Conservation (phyloP, 306 rosid genomes). For the Senna siamea region DNA sequence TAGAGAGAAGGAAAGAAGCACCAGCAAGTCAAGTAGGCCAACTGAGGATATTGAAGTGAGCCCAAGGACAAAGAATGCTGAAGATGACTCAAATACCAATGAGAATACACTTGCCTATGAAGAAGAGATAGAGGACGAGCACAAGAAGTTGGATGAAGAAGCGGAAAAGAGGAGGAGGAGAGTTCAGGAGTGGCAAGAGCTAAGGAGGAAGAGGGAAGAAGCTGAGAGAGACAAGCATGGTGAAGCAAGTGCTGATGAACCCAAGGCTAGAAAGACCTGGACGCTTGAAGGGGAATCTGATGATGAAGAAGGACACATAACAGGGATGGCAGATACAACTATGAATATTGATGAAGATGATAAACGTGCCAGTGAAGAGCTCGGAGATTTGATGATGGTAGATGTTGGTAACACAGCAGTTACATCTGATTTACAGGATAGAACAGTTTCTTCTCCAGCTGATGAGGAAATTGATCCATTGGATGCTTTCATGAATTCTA, state of each 20-base stretch:
- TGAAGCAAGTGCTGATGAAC: slow-evolving; percentile 62
- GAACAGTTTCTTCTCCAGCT: slow-evolving; percentile 42
- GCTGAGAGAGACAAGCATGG: slow-evolving; percentile 72
- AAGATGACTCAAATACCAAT: slow-evolving; percentile 54
- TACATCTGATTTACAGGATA: slow-evolving; percentile 51
- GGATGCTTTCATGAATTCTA: slow-evolving; percentile 92
- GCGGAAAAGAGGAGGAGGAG: slow-evolving; percentile 95
- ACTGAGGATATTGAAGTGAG: slow-evolving; percentile 56
- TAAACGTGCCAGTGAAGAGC: slow-evolving; percentile 46
- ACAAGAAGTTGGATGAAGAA: slow-evolving; percentile 80
- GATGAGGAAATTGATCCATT: slow-evolving; percentile 84
- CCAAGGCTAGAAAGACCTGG: slow-evolving; percentile 78
- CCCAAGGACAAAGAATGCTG: slow-evolving; percentile 58
- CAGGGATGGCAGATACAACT: slow-evolving; percentile 53
- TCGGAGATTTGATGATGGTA: slow-evolving; percentile 39
- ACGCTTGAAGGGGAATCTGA: slow-evolving; percentile 97
- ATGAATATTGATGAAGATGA: slow-evolving; percentile 66
- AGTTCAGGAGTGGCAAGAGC: slow-evolving; percentile 96
- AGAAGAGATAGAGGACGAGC: slow-evolving; percentile 86
- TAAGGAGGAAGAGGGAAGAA: slow-evolving; percentile 83
- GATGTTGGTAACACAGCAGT: slow-evolving; percentile 53
- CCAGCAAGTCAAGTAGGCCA: slow-evolving; percentile 53
- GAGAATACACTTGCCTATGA: slow-evolving; percentile 60
- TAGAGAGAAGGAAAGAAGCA: slow-evolving; percentile 56
- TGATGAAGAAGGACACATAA: slow-evolving; percentile 69